Percentiles rank a stretch among this genome's conserved stretches.
Evolutionary conservation across 176 grass and related monocot genomes (phyloP).

Genomic region (Oryza australiensis): DNA sequence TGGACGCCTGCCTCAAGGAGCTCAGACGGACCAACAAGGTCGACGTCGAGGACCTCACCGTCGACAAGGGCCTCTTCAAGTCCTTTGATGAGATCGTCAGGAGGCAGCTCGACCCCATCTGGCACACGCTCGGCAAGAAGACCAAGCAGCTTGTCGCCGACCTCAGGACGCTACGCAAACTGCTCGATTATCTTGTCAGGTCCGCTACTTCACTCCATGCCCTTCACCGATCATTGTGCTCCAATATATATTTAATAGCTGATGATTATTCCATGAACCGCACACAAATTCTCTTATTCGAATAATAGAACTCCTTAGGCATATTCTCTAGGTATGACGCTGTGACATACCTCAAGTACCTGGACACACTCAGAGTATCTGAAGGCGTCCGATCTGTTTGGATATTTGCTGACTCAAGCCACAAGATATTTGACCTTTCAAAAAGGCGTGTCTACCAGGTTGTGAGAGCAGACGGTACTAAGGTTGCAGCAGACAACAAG

Average conservation of each 20-base stretch:
- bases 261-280: background rate
- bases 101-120: slow-evolving; percentile 90
- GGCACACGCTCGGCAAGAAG: slow-evolving; percentile 98
- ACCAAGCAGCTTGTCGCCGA: slow-evolving; percentile 96
- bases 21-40: slow-evolving; percentile 88
- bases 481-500: slow-evolving; percentile 44
- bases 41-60: slow-evolving; percentile 87
- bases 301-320: slow-evolving; percentile 3
- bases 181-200: slow-evolving; percentile 96
- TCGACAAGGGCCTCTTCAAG: slow-evolving; percentile 93
- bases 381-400: slow-evolving; percentile 96
- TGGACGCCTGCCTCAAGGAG: slow-evolving; percentile 96
- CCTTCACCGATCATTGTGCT: background rate
- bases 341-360: slow-evolving; percentile 89
- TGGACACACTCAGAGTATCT: slow-evolving; percentile 88
- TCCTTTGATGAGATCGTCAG: slow-evolving; percentile 95
- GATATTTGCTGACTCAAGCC: slow-evolving; percentile 95
- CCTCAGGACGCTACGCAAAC: slow-evolving; percentile 91
- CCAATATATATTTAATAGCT: background rate
- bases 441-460: slow-evolving; percentile 90
- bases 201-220: slow-evolving; percentile 14
- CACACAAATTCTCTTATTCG: background rate
- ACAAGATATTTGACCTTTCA: slow-evolving; percentile 91
- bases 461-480: slow-evolving; percentile 62
- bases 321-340: slow-evolving; percentile 71